Conservation (phyloP, 805 yeast genomes). For the Yarrowia divulgata region DNA sequence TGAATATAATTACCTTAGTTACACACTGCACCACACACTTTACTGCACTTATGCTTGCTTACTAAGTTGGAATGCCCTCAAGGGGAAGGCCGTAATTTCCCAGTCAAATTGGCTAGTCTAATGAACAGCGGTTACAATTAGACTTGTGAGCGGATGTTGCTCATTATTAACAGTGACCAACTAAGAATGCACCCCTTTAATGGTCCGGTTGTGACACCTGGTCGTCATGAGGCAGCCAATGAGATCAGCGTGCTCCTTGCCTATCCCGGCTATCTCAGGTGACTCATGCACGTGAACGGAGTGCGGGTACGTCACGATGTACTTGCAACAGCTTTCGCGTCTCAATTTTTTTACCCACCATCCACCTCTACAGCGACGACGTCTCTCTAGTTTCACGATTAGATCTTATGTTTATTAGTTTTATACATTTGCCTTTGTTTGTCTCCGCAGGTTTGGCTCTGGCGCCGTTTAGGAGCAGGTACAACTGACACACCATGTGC, state of each 20-base stretch:
- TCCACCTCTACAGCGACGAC: too few species aligned
- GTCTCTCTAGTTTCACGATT: not conserved
- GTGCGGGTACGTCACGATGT: too few species aligned
- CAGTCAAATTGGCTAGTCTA: not conserved
- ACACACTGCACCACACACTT: not conserved
- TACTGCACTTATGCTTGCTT: constrained; percentile 6
- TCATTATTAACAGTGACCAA: not conserved
- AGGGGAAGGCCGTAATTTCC: constrained; percentile 10
- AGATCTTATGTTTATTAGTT: not conserved
- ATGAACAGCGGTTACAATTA: not conserved
- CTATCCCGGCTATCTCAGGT: constrained; percentile 5
- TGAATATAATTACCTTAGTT: constrained; percentile 20
- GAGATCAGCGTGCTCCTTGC: not conserved
- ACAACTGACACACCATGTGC: not conserved
- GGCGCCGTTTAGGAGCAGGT: constrained; percentile 12
- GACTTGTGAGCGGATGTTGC: not conserved
- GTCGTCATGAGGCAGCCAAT: not conserved
- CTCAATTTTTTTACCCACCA: too few species aligned
- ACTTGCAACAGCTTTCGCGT: too few species aligned
- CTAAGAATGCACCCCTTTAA: not conserved
- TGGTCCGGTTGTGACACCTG: not conserved
- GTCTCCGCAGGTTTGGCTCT: constrained; percentile 4
- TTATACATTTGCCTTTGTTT: constrained; percentile 8
- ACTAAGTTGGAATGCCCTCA: constrained; percentile 9
- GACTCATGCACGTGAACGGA: not conserved